phyloP scores from a whole-genome alignment of 331 rosid genomes.

The Pyrus hybrid region DNA sequence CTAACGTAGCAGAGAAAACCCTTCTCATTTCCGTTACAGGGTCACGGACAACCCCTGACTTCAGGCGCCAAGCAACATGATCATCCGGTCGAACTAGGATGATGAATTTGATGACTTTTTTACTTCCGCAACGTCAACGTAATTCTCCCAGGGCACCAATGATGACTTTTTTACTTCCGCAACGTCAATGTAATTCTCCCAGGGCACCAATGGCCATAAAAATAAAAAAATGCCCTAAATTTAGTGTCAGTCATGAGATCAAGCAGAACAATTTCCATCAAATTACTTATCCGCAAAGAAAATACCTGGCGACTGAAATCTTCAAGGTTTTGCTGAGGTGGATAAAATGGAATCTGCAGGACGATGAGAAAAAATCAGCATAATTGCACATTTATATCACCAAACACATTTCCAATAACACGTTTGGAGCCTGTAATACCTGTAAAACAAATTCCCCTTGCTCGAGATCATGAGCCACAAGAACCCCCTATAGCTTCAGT shows the following conservation, averaged over 20 bases:
- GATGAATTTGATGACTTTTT: constrained; percentile 26
- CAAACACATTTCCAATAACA: background rate
- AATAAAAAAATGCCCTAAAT: too few species aligned
- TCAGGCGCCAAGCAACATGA: constrained; percentile 71
- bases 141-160: constrained; percentile 55
- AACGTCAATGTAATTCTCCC: too few species aligned
- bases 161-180: too few species aligned
- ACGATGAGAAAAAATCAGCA: constrained; percentile 10
- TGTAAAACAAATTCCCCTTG: constrained; percentile 92
- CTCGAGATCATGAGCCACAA: constrained; percentile 91
- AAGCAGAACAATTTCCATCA: background rate
- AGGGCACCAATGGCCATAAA: too few species aligned
- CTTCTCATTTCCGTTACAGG: constrained; percentile 21
- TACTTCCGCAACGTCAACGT: constrained; percentile 44
- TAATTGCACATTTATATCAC: constrained; percentile 11
- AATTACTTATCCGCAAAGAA: constrained; percentile 8
- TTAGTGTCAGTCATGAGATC: background rate
- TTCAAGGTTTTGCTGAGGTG: constrained; percentile 81
- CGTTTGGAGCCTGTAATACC: constrained; percentile 36
- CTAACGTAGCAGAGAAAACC: constrained; percentile 28
- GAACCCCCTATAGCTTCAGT: constrained; percentile 88
- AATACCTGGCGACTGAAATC: constrained; percentile 68
- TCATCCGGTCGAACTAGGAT: constrained; percentile 78
- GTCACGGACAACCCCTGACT: constrained; percentile 22
- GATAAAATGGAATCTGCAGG: constrained; percentile 82